These are phyloP conservation scores for Pilaira anomala DNA, from an alignment of 192 early-diverging fungal genomes.

Conservation along the genomic window DNA sequence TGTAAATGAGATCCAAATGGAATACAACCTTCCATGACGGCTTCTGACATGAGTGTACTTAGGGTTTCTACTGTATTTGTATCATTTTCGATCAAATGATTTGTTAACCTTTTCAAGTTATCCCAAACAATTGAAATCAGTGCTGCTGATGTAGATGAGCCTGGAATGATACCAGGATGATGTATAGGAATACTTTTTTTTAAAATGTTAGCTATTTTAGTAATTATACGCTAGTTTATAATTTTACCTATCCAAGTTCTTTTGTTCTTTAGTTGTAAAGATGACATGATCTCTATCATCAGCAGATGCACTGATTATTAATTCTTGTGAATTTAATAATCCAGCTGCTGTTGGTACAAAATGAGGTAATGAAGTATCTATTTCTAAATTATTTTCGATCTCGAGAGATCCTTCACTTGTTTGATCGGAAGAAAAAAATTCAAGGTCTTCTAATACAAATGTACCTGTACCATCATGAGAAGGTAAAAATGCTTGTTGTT, in stretches of 20 bases:
- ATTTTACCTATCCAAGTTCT: constrained; percentile 11
- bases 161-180: constrained; percentile 30
- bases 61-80: constrained; percentile 32
- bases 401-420: neutral
- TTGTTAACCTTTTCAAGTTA: constrained; percentile 32
- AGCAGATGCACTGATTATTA: neutral
- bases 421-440: constrained; percentile 1
- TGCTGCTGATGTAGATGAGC: constrained; percentile 29
- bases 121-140: constrained; percentile 30
- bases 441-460: constrained; percentile 20
- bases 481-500: constrained; percentile 20
- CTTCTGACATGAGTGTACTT: constrained; percentile 30
- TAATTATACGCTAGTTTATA: neutral
- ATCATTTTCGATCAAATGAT: constrained; percentile 38
- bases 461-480: constrained; percentile 39
- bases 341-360: constrained; percentile 11
- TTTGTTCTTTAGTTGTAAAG: neutral
- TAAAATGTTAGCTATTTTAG: too few relatives aligned
- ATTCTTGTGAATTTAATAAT: neutral
- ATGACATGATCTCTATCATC: constrained; percentile 12
- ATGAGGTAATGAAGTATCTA: neutral
- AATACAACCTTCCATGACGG: constrained; percentile 34
- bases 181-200: constrained; percentile 33
- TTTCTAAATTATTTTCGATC: neutral
- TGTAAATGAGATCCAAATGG: constrained; percentile 38